These are phyloP conservation scores for Polyporus tsugae DNA, from an alignment of 1,284 basidiomycete genomes.

Conservation along the genomic window DNA sequence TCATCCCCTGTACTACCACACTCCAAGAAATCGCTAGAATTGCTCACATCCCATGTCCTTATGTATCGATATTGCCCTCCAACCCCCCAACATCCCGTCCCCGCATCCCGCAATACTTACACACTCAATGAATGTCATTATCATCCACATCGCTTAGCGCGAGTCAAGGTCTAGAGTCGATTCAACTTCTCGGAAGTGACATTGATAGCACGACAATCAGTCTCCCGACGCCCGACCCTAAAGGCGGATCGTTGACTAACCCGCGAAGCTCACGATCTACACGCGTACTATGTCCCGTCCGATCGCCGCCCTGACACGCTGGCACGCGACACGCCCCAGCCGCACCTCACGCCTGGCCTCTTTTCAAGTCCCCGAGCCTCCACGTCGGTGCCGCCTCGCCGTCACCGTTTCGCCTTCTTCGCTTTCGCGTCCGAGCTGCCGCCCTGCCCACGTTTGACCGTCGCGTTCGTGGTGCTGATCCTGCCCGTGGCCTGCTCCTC, in stretches of 20 bases:
- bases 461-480: constrained; percentile 38
- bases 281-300: background rate
- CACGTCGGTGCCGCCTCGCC: too few relatives aligned
- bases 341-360: background rate
- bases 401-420: constrained; percentile 53
- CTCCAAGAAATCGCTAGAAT: background rate
- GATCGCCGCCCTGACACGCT: background rate
- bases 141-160: background rate
- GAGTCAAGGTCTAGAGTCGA: background rate
- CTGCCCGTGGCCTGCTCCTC: constrained; percentile 57
- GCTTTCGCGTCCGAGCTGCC: constrained; percentile 43
- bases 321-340: background rate
- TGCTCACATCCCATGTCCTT: background rate
- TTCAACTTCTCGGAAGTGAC: background rate
- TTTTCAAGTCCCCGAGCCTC: background rate
- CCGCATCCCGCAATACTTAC: background rate
- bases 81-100: background rate
- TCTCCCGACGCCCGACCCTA: background rate
- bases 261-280: background rate
- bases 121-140: background rate
- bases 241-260: background rate
- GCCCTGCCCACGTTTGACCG: constrained; percentile 35
- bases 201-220: background rate
- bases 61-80: background rate
- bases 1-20: background rate